Percentiles rank a stretch among this genome's conserved stretches.
Evolutionary conservation across 208 protist genomes (phyloP).

Genomic region (Leishmania mexicana): DNA sequence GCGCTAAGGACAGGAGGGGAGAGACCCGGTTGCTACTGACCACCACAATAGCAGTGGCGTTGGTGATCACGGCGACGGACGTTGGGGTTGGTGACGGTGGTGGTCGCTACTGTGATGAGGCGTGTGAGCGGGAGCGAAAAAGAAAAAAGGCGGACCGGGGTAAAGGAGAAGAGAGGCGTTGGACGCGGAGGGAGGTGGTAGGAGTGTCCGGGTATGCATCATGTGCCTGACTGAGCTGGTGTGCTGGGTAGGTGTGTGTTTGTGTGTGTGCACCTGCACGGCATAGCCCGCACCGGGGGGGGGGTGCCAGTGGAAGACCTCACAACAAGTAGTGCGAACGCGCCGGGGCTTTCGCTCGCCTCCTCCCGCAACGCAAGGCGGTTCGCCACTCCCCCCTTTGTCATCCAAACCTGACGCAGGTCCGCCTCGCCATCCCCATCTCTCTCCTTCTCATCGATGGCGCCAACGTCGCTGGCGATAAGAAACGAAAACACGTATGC

Average conservation of each 20-base stretch:
- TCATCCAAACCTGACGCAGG: neutral
- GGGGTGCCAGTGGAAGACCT: neutral
- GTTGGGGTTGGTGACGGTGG: neutral
- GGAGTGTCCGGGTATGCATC: neutral
- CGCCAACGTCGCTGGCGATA: neutral
- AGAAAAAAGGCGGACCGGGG: neutral
- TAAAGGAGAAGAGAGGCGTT: neutral
- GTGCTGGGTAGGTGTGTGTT: neutral
- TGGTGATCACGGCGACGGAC: neutral
- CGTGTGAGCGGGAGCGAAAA: neutral
- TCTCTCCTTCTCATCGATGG: neutral
- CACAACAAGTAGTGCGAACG: neutral
- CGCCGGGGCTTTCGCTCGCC: neutral
- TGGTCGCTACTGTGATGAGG: neutral
- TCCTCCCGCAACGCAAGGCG: neutral
- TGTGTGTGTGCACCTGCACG: neutral
- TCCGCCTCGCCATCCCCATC: neutral
- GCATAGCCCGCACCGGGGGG: neutral
- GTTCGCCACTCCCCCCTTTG: neutral
- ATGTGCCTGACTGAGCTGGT: neutral
- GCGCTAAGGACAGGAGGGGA: neutral
- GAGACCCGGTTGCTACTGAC: neutral
- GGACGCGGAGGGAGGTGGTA: neutral
- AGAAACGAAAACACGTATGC: neutral
- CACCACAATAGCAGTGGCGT: neutral